A percentile compares a stretch with the other conserved stretches of the same genome.
These are phyloP conservation scores for Nakazawaea anatomiae DNA, from an alignment of 805 yeast genomes.

Conservation along the genomic window DNA sequence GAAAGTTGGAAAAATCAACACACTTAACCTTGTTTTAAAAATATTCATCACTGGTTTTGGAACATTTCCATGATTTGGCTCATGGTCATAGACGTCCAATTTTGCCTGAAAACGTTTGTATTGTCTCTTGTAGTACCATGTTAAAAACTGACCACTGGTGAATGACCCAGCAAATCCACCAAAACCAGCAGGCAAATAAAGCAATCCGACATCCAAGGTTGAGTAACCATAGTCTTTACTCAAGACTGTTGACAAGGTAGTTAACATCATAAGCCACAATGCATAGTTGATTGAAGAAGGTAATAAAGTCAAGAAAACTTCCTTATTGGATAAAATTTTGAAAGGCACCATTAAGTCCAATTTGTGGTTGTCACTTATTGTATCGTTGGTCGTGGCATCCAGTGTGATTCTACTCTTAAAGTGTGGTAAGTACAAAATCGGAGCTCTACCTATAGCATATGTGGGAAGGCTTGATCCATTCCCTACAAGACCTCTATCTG, in stretches of 20 bases:
- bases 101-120: background rate
- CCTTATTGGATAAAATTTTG: constrained; percentile 34
- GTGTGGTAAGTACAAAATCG: constrained; percentile 29
- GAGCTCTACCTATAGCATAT: constrained; percentile 34
- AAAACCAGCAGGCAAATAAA: constrained; percentile 63
- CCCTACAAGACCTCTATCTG: constrained; percentile 66
- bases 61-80: constrained; percentile 7
- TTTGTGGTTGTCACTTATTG: constrained; percentile 14
- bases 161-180: constrained; percentile 58
- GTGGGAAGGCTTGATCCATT: constrained; percentile 58
- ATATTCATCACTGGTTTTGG: constrained; percentile 44
- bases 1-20: constrained; percentile 34
- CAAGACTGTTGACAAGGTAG: constrained; percentile 51
- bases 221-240: constrained; percentile 39
- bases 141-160: constrained; percentile 44
- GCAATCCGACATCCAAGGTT: constrained; percentile 50
- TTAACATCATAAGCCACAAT: constrained; percentile 56
- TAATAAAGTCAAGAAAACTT: constrained; percentile 39
- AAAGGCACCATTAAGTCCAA: constrained; percentile 28
- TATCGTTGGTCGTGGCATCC: constrained; percentile 14
- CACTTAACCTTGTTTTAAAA: constrained; percentile 47
- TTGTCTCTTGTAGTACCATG: constrained; percentile 36
- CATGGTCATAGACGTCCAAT: constrained; percentile 7
- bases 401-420: constrained; percentile 26
- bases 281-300: constrained; percentile 58